Evolutionary conservation across 495 filamentous ascomycete genomes (phyloP).

Genomic region (Hypoxylon intermedium): DNA sequence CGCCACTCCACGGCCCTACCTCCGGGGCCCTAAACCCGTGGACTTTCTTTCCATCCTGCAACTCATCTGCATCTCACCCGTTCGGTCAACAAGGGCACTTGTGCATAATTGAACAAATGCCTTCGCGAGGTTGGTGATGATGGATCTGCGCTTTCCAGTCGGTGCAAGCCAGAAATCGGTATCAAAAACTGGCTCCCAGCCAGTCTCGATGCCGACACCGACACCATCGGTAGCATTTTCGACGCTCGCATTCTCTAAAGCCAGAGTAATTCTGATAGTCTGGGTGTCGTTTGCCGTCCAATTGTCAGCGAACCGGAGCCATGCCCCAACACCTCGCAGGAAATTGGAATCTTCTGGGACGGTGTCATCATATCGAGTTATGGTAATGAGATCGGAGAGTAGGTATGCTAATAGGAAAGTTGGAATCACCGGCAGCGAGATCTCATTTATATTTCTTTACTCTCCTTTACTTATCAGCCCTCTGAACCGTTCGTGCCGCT

Average conservation of each 20-base stretch:
- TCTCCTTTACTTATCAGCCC: not conserved
- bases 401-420: not conserved
- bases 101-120: slow-evolving; percentile 14
- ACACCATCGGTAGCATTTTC: not conserved
- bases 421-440: not conserved
- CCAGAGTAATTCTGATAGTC: not conserved
- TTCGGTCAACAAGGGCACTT: slow-evolving; percentile 37
- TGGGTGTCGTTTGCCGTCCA: not conserved
- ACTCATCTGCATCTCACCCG: too few relatives aligned
- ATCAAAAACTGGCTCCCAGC: slow-evolving; percentile 25
- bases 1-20: too few relatives aligned
- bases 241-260: not conserved
- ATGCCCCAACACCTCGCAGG: slow-evolving; percentile 20
- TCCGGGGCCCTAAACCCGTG: too few relatives aligned
- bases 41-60: too few relatives aligned
- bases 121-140: too few relatives aligned
- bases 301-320: slow-evolving; percentile 8
- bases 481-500: not conserved
- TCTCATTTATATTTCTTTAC: slow-evolving; percentile 7
- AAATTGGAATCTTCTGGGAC: slow-evolving; percentile 3
- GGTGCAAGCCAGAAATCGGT: slow-evolving; percentile 19
- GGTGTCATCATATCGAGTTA: slow-evolving; percentile 9
- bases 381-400: not conserved
- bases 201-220: not conserved
- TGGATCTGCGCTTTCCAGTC: too few relatives aligned